Conservation (phyloP, 208 protist genomes). For the Tritrichomonas foetus region DNA sequence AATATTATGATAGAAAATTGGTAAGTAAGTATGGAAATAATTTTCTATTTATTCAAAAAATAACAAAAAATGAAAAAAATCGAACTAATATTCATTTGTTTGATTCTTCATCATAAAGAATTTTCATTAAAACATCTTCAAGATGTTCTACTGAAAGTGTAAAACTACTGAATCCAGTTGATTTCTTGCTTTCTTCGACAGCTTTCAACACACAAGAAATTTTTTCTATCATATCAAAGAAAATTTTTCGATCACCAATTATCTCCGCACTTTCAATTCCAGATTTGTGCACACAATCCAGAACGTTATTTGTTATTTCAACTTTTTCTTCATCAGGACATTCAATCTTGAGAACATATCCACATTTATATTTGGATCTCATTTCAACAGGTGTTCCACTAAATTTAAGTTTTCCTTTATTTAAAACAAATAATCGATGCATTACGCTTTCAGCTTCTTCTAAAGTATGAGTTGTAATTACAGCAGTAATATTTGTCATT, state of each 20-base stretch:
- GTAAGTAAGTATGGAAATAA: too few species aligned
- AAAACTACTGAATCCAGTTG: background rate
- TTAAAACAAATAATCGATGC: background rate
- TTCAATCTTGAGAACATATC: background rate
- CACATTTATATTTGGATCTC: background rate
- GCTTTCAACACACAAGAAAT: background rate
- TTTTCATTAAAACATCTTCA: background rate
- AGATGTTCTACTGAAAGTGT: background rate
- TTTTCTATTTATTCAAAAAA: background rate
- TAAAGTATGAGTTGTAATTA: too few species aligned
- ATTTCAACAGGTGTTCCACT: background rate
- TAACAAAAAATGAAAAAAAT: background rate
- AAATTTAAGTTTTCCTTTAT: background rate
- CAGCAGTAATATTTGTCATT: too few species aligned
- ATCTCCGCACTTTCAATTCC: background rate
- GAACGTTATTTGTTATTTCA: background rate
- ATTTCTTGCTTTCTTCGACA: background rate
- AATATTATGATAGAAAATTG: too few species aligned
- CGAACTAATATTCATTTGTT: background rate
- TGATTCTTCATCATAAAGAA: background rate
- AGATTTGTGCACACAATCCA: background rate
- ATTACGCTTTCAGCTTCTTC: background rate
- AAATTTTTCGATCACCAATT: background rate
- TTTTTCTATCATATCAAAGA: background rate
- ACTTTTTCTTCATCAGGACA: background rate